Evolutionary conservation across 169 alveolate species (phyloP), one percentile per base, ranked within the genome.

Genomic region (Plasmodium gonderi): DNA sequence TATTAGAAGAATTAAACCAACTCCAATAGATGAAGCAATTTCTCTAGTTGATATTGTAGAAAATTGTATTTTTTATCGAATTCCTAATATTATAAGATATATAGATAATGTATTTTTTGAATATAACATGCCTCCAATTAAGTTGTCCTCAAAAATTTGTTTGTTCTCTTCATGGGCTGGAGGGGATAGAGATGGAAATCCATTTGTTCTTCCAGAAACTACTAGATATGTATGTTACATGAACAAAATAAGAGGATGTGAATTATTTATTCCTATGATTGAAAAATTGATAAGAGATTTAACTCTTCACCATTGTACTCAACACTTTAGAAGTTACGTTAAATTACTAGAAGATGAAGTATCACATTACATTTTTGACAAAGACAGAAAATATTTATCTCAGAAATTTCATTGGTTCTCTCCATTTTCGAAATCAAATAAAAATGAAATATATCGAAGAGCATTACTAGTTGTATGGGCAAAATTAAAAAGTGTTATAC

Each of bases 141-240:
- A 96, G n/a, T 85, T 95, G 40, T 94, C 45, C 11, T 78, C 95
- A n/a, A 90, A 91, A 91, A 64, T 95, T 17, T 96, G 95, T 76
- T 83, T 85, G 14, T 96, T 93, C 77, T 95, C 97, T 8, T 96
- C 97, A 36, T 96, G 98, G 98, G 97, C 97, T 44, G 98, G 98
- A 8, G 98, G 98, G 0, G 98, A 96, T 42, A 83, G 98, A 60
- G 98, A 96, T 92, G 98, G 98, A n/a, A 96, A 96, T 85, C 98
- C 98, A 69, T 96, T 75, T 69, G 98, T 96, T 29, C 94, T 97
- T 49, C 97, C 97, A 4, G 95, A 95, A 68, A 92, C 96, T 29
- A 96, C 98, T 8, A 93, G 92, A 91, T 76, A 94, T 49, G 96
- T 95, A 23, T 95, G 93, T 12, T 94, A 92, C 49, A 92, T 91